These are phyloP conservation scores for Fraxinus americana DNA, from an alignment of 257 asterid genomes.

Conservation along the genomic window DNA sequence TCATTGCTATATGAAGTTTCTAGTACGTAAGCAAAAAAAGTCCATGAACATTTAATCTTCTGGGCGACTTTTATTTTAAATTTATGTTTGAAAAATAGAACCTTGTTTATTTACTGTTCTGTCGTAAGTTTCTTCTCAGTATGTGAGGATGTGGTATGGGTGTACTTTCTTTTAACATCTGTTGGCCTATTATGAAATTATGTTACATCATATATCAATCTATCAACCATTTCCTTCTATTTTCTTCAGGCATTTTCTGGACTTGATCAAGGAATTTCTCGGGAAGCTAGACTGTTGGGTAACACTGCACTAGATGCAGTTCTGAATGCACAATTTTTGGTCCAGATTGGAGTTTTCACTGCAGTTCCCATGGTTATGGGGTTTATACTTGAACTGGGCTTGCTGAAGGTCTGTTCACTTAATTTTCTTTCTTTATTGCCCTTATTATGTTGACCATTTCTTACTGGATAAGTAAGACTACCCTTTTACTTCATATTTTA, in stretches of 20 bases:
- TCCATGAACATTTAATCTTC: neutral
- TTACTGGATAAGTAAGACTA: constrained; percentile 12
- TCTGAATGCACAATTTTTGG: constrained; percentile 94
- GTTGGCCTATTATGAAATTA: neutral
- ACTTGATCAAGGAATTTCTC: constrained; percentile 80
- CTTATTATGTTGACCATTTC: constrained; percentile 19
- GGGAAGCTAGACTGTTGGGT: constrained; percentile 57
- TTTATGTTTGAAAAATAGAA: neutral
- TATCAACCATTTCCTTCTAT: constrained; percentile 6
- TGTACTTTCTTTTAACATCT: neutral
- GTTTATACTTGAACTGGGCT: constrained; percentile 85
- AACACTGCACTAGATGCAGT: constrained; percentile 86
- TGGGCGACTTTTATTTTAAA: neutral
- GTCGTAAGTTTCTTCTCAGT: constrained; percentile 1
- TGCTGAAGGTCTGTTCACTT: constrained; percentile 68
- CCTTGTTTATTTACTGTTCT: neutral
- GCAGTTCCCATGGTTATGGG: constrained; percentile 99
- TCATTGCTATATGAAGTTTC: neutral
- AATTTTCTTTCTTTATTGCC: neutral
- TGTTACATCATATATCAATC: neutral
- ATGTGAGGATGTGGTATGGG: neutral
- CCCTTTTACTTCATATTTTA: neutral
- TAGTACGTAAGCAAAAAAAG: neutral
- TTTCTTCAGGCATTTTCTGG: constrained; percentile 90
- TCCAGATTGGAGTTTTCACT: constrained; percentile 94